phyloP scores from a whole-genome alignment of 2,329 filamentous ascomycete species.

The Zymoseptoria brevis region DNA sequence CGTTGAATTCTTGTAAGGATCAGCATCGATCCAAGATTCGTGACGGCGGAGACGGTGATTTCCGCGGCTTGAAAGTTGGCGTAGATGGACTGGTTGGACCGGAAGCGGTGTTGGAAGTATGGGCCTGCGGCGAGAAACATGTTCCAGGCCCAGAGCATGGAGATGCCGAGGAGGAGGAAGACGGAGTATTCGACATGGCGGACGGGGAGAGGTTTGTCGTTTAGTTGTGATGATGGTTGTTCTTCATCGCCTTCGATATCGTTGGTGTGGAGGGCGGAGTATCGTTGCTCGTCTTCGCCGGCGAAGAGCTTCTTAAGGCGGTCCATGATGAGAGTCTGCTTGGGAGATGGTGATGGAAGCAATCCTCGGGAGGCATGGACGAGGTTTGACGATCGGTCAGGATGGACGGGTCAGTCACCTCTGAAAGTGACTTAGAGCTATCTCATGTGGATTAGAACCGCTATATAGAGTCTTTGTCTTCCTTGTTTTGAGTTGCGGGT shows the following conservation, averaged over 20 bases:
- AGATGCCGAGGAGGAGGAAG: constrained; percentile 76
- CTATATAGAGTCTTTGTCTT: too few relatives aligned
- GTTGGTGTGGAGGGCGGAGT: constrained; percentile 23
- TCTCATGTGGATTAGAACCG: too few relatives aligned
- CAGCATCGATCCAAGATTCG: constrained; percentile 69
- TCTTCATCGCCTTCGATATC: constrained; percentile 14
- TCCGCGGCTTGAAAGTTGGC: constrained; percentile 85
- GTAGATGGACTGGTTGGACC: constrained; percentile 59
- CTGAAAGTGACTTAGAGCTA: not conserved
- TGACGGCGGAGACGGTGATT: constrained; percentile 74
- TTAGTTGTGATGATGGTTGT: not conserved
- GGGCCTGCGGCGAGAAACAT: constrained; percentile 95
- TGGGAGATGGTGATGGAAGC: not conserved
- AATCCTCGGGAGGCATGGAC: not conserved
- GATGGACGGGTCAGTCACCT: not conserved
- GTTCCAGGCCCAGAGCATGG: constrained; percentile 99
- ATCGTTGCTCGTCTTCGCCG: constrained; percentile 23
- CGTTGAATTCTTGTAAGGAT: constrained; percentile 73
- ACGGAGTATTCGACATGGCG: constrained; percentile 81
- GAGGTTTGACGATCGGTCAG: not conserved
- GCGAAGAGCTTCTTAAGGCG: constrained; percentile 23
- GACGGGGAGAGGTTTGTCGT: constrained; percentile 41
- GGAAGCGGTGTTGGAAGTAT: constrained; percentile 82
- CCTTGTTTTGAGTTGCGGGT: too few relatives aligned
- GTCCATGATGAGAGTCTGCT: constrained; percentile 8